A percentile compares a stretch with the other conserved stretches of the same genome.
phyloP scores from a whole-genome alignment of 257 asterid species.

The Solanum ossicruentum region DNA sequence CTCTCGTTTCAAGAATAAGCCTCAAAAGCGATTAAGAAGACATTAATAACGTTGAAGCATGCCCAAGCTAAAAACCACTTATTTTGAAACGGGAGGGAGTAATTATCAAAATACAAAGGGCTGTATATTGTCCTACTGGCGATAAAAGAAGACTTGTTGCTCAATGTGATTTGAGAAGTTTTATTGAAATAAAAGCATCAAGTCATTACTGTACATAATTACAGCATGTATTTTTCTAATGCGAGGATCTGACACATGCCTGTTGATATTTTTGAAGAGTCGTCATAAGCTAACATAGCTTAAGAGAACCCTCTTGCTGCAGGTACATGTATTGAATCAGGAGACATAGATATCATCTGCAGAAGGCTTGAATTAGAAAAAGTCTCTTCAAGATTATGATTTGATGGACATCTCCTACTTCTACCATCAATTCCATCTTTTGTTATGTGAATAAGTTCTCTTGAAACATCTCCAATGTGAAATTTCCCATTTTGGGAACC shows the following conservation, averaged over 20 bases:
- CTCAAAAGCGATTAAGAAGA: too few species aligned
- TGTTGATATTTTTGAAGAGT: not conserved
- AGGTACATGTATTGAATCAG: conserved; percentile 52
- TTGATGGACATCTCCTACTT: conserved; percentile 23
- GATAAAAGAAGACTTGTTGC: too few species aligned
- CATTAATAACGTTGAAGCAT: too few species aligned
- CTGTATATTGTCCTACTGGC: too few species aligned
- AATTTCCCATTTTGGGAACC: conserved; percentile 42
- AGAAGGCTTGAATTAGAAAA: conserved; percentile 74
- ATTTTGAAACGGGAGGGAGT: not conserved
- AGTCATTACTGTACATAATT: not conserved
- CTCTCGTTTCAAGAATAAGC: too few species aligned
- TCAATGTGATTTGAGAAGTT: not conserved
- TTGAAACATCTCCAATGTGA: conserved; percentile 45
- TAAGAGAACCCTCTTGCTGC: not conserved
- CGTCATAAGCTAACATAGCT: not conserved
- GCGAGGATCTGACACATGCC: not conserved
- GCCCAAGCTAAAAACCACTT: not conserved
- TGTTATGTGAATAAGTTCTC: conserved; percentile 37
- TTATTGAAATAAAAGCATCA: not conserved
- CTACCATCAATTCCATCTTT: conserved; percentile 24
- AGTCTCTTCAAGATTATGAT: conserved; percentile 42
- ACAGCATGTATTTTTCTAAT: not conserved
- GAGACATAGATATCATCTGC: conserved; percentile 77
- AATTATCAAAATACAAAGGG: not conserved